Percentiles rank a stretch among this genome's conserved stretches.
These are phyloP conservation scores for Lactarius evosmus DNA, from an alignment of 768 basidiomycete genomes.

Conservation along the genomic window DNA sequence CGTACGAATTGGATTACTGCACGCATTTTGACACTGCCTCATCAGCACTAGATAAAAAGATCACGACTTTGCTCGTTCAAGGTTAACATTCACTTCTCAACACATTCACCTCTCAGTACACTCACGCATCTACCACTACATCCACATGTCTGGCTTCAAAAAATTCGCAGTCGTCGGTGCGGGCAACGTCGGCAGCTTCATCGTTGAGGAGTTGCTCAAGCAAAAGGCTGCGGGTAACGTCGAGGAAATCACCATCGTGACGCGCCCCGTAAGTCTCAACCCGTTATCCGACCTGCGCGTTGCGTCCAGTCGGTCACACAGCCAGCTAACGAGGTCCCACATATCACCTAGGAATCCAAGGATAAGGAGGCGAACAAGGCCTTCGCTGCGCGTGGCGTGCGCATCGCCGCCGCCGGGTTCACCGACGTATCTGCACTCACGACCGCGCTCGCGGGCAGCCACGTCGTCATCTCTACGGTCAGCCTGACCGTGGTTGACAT, in stretches of 20 bases:
- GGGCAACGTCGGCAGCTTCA: conserved; percentile 25
- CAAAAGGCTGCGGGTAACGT: conserved; percentile 20
- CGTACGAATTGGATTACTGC: background rate
- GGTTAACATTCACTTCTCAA: background rate
- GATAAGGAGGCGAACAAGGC: conserved; percentile 15
- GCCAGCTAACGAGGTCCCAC: background rate
- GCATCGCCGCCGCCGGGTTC: conserved; percentile 16
- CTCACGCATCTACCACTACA: background rate
- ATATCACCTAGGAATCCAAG: conserved; percentile 7
- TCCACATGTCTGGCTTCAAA: conserved; percentile 23
- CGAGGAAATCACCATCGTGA: conserved; percentile 19
- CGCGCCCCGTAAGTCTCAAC: conserved; percentile 21
- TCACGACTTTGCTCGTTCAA: background rate
- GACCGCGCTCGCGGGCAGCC: conserved; percentile 22
- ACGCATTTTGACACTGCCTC: background rate
- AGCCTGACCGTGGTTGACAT: conserved; percentile 4
- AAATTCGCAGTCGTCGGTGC: conserved; percentile 25
- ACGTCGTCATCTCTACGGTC: conserved; percentile 27
- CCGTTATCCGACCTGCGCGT: too few species aligned
- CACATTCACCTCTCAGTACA: background rate
- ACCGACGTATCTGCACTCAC: conserved; percentile 19
- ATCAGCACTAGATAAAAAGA: background rate
- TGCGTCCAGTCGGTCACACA: background rate
- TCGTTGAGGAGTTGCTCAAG: conserved; percentile 27
- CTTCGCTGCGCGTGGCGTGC: conserved; percentile 21